Evolutionary conservation across 2,329 filamentous ascomycete species (phyloP), one percentile per base, ranked within the genome.

Genomic region (Penicillium brasilianum): DNA sequence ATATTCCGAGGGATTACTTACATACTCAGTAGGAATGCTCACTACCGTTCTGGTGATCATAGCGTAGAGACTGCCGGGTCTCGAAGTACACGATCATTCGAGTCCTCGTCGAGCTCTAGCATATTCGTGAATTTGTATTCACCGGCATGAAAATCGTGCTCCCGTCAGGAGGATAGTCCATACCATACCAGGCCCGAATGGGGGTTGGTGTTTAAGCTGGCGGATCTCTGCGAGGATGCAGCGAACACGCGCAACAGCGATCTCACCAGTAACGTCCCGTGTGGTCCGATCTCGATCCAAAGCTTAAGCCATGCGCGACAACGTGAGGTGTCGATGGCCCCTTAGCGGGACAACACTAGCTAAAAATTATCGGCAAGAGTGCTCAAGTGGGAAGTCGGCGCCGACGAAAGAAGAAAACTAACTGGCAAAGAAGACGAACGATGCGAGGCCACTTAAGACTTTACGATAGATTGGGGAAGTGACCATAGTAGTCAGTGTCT

Each of bases 251-350:
- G 48, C 28, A 56, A 28, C 36, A n/a, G 25, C 66, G 66, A 67
- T 69, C 65, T 66, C 50, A 25, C 63, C 64, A 63, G 65, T 68
- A 59, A 61, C 56, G 57, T 61, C 55, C 57, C 63, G 55, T 48
- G 60, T 61, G 57, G 55, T 60, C 57, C 65, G 67, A 69, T 69
- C 67, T 66, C 65, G 66, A 68, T 69, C 64, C 58, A 62, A 69
- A 69, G 67, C 63, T 69, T 69, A 66, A 63, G 58, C 61, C n/a
- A 55, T 50, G 43, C 43, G 57, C 51, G 25, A 48, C 39, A 60
- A 50, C 50, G 46, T 52, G 61, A 56, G 53, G 55, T 39, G 44
- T 49, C 48, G 43, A 39, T 34, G 28, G 41, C 3, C 28, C 53
- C 30, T 37, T 22, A 18, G 53, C 30, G 39, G 30, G 41, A 50